Evolutionary conservation across 2,329 filamentous ascomycete genomes (phyloP), one percentile per base, ranked within the genome.

Genomic region (Colletotrichum sp.): DNA sequence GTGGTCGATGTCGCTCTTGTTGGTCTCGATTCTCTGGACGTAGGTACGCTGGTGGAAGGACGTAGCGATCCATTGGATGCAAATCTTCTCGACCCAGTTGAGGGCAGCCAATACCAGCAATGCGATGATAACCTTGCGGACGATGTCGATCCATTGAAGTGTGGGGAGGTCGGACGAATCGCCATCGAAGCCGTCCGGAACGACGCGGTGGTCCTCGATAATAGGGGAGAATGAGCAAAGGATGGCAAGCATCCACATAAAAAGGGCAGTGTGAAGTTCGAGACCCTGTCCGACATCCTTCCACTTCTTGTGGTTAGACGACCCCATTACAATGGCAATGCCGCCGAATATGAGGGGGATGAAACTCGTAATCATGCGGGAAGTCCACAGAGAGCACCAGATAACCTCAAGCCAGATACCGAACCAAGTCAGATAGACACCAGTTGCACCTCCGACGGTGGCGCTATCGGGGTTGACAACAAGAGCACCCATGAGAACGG

Each of bases 351-450:
- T 71, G 30, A 82, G 84, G 0, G 90, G 90, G 78, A 92, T 84
- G 44, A 90, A 81, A 30, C 88, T 87, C 5, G 89, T 90, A 57
- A 88, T 79, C 81, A 92, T 90, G 15, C 90, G 87, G 2, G 89
- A 94, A 24, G 94, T 93, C 96, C 96, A 99, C 0, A 98, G 88
- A 0, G 95, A 95, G 77, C 96, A 89, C 96, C 96, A 99, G 30
- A 98, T 90, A 57, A 98, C 95, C 84, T 98, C 95, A 22, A 98
- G 89, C 96, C 96, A 99, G 77, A 98, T 95, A 34, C 95, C 95
- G 82, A 99, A 98, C 96, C 96, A 99, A 75, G 95, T 87, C 60
- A 98, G 87, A 77, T 92, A 82, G 0, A 98, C 95, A 24, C 94
- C 95, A 1, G 95, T 95, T 4, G 94, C 90, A 3, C 89, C 90